Percentiles rank a stretch among this genome's conserved stretches.
phyloP scores from a whole-genome alignment of 2,329 filamentous ascomycete species.

The Graphium sp. region DNA sequence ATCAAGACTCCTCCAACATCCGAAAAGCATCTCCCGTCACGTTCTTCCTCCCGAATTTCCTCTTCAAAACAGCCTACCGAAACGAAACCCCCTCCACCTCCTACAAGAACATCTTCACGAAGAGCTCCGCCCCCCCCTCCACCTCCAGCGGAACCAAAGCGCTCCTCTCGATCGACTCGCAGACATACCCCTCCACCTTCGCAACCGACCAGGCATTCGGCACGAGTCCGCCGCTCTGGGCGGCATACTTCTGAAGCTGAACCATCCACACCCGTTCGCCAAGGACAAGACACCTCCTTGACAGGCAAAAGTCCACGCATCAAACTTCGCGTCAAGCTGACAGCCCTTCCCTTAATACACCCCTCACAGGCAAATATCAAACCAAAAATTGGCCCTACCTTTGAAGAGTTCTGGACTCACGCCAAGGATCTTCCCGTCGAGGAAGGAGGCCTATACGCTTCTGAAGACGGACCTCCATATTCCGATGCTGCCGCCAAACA shows the following conservation, averaged over 20 bases:
- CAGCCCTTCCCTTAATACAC: slow-evolving; percentile 37
- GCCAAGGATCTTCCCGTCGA: slow-evolving; percentile 35
- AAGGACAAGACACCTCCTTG: slow-evolving; percentile 1
- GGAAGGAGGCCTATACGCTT: slow-evolving; percentile 35
- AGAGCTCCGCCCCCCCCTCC: slow-evolving; percentile 9
- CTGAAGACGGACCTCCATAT: slow-evolving; percentile 37
- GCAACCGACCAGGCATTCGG: slow-evolving; percentile 19
- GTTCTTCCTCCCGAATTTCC: slow-evolving; percentile 8
- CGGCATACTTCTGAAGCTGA: slow-evolving; percentile 16
- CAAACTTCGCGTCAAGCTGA: slow-evolving; percentile 22
- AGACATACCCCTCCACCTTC: slow-evolving; percentile 22
- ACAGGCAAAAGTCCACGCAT: slow-evolving; percentile 17
- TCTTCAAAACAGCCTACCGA: slow-evolving; percentile 3
- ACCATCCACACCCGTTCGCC: slow-evolving; percentile 1
- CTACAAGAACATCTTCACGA: slow-evolving; percentile 1
- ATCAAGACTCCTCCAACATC: not conserved
- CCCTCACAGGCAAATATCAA: slow-evolving; percentile 37
- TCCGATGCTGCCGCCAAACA: slow-evolving; percentile 44
- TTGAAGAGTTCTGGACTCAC: slow-evolving; percentile 39
- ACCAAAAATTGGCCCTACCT: slow-evolving; percentile 32
- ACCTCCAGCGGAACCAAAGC: slow-evolving; percentile 12
- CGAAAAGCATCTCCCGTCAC: slow-evolving; percentile 8
- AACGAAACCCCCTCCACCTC: slow-evolving; percentile 1
- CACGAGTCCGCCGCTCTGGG: slow-evolving; percentile 23
- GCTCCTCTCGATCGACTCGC: slow-evolving; percentile 15